Evolutionary conservation across 73 alveolate genomes (phyloP).

Genomic region (Tetrahymena thermophila): DNA sequence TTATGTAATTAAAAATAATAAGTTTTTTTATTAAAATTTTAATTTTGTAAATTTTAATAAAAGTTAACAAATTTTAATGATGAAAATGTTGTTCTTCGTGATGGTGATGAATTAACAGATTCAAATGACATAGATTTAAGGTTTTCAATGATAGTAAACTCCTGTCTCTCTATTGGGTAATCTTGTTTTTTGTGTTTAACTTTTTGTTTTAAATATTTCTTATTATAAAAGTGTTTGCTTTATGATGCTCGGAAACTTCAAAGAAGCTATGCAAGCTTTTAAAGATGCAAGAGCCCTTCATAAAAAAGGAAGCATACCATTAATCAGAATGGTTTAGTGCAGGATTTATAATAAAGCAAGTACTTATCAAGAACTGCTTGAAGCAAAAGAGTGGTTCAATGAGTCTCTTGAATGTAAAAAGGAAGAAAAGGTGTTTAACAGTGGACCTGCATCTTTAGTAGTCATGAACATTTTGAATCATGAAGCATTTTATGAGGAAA

Average conservation of each 20-base stretch:
- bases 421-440: slow-evolving; percentile 26
- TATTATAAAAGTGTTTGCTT: slow-evolving; percentile 4
- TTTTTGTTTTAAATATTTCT: not conserved
- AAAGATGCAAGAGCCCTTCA: slow-evolving; percentile 29
- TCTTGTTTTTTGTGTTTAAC: not conserved
- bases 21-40: not conserved
- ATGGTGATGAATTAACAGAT: not conserved
- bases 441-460: slow-evolving; percentile 26
- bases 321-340: slow-evolving; percentile 13
- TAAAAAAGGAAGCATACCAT: slow-evolving; percentile 7
- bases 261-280: slow-evolving; percentile 17
- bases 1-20: not conserved
- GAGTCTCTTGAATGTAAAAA: slow-evolving; percentile 11
- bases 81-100: not conserved
- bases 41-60: not conserved
- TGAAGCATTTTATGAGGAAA: slow-evolving; percentile 19
- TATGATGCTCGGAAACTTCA: slow-evolving; percentile 26
- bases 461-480: slow-evolving; percentile 35
- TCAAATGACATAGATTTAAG: not conserved
- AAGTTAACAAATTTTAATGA: not conserved
- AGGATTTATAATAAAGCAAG: slow-evolving; percentile 24
- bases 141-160: not conserved
- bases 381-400: slow-evolving; percentile 24
- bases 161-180: not conserved
- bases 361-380: slow-evolving; percentile 6